phyloP scores from a whole-genome alignment of 495 filamentous ascomycete species.

The Tuber brumale region DNA sequence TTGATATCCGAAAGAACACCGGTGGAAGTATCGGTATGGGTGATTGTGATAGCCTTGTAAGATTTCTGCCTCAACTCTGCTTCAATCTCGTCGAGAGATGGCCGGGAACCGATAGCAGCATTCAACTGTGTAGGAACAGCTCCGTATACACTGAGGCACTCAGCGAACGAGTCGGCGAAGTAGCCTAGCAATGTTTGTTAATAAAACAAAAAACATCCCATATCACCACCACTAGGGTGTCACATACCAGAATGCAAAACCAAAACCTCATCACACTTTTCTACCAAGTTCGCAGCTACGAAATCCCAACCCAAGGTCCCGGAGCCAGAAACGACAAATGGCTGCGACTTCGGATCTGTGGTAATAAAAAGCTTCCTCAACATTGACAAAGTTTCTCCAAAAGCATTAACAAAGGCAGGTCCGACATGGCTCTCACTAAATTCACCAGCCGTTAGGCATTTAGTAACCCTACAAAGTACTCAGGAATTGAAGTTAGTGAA shows the following conservation, averaged over 20 bases:
- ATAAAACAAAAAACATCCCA: not conserved
- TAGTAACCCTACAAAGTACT: not conserved
- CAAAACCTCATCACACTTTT: conserved; percentile 80
- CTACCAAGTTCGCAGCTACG: conserved; percentile 81
- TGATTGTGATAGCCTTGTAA: conserved; percentile 89
- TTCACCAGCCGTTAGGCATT: not conserved
- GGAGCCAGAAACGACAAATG: conserved; percentile 87
- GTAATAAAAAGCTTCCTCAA: conserved; percentile 91
- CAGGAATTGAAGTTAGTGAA: not conserved
- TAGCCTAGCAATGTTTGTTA: conserved; percentile 53
- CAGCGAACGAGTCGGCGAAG: conserved; percentile 91
- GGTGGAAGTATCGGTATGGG: conserved; percentile 94
- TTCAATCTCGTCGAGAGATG: conserved; percentile 81
- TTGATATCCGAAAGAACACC: conserved; percentile 89
- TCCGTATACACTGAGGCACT: conserved; percentile 86
- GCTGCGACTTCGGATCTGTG: conserved; percentile 70
- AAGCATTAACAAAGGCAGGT: conserved; percentile 76
- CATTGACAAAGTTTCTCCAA: conserved; percentile 81
- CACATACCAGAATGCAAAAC: conserved; percentile 66
- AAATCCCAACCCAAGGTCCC: conserved; percentile 96
- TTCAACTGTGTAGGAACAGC: conserved; percentile 81
- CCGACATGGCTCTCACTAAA: conserved; percentile 85
- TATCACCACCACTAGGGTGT: not conserved
- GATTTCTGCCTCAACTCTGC: conserved; percentile 75
- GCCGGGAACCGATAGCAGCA: conserved; percentile 78